Evolutionary conservation across 768 basidiomycete species (phyloP), one percentile per base, ranked within the genome.

Genomic region (Termitomyces sp.): DNA sequence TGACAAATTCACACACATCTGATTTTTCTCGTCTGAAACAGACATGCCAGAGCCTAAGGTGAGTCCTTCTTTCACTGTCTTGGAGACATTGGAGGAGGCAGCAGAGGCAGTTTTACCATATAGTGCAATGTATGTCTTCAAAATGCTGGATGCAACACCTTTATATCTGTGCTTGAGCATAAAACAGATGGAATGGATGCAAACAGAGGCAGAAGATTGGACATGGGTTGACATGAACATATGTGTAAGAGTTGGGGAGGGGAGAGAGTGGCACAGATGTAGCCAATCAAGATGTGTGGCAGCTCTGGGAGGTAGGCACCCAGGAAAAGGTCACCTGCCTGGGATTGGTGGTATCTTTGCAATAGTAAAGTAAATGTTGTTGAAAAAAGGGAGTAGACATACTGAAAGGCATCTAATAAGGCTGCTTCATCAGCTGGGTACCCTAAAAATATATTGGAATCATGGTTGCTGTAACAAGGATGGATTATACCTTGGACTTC

Each of bases 161-260:
- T 74, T 71, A 33, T 75, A 62, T 28, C 73, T 71, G 54, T 78
- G 70, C 3, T 67, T 55, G 0, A 73, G 64, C 3, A 73, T 58
- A 14, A 89, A 79, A 62, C 82, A 86, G 19, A 90, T 79, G 10
- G 85, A 82, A 66, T 91, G 89, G 44, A 91, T 77, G 65, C 85
- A 87, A 52, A 89, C 79, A 5, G 81, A 79, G 0, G 73, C 51
- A 0, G 78, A 69, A 10, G 65, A 63, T 0, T 84, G 78, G 42
- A 80, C 75, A 61, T 91, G 87, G 0, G 64, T 75, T 0, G 77
- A 75, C 88, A 91, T 90, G 8, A 87, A 86, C n/a, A 75, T 78
- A 62, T 86, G 82, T 11, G 83, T 85, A 47, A 89, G 72, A 5
- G 77, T 72, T 7, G 67, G 43, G 1, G 75, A 74, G 78, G 68